Conservation (phyloP, 371 early-diverging fungal genomes). For the Phascolomyces articulosus region DNA sequence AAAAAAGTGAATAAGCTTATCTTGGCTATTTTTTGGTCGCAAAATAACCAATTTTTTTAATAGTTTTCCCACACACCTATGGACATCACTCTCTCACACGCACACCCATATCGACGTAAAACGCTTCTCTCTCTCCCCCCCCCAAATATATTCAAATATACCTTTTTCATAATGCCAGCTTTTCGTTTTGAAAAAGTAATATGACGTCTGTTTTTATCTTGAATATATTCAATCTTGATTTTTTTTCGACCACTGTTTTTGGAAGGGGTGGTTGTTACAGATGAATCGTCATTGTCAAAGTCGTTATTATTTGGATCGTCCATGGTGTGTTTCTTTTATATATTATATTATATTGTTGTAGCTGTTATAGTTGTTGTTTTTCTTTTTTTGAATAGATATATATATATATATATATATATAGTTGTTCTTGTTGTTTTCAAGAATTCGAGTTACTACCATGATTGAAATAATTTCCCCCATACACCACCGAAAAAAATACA, state of each 20-base stretch:
- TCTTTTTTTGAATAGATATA: too few species aligned
- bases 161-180: constrained; percentile 99
- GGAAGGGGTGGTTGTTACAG: constrained; percentile 48
- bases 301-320: neutral
- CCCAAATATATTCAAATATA: constrained; percentile 13
- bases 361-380: neutral
- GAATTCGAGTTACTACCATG: too few species aligned
- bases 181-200: constrained; percentile 99
- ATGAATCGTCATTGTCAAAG: constrained; percentile 47
- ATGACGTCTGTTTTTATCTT: constrained; percentile 92
- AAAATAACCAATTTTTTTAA: too few species aligned
- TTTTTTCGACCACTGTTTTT: constrained; percentile 87
- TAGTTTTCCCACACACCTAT: too few species aligned
- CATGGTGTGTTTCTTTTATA: too few species aligned
- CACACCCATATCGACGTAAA: neutral
- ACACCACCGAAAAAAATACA: too few species aligned
- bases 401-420: neutral
- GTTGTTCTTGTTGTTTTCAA: neutral
- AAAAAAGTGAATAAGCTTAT: too few species aligned
- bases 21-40: too few species aligned
- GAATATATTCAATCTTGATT: constrained; percentile 97
- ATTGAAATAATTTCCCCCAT: too few species aligned
- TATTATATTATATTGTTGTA: too few species aligned
- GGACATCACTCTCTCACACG: too few species aligned
- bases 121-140: neutral